A percentile compares a stretch with the other conserved stretches of the same genome.
Conservation (phyloP, 768 basidiomycete genomes). For the Hysterangium stoloniferum region DNA sequence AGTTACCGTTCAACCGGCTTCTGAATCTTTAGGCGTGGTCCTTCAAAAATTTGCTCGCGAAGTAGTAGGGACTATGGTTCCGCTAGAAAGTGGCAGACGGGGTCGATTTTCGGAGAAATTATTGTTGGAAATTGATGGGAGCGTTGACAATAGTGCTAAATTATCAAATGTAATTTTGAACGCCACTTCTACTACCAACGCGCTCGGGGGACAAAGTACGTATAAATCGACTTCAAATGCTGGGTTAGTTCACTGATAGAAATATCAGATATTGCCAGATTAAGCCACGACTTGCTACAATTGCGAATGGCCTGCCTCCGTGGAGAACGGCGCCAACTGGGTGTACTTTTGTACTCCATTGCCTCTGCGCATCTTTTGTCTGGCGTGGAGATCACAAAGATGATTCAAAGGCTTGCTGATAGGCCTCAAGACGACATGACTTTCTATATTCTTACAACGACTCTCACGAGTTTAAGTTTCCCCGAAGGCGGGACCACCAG, state of each 20-base stretch:
- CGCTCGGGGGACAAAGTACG: constrained; percentile 50
- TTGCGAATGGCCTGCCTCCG: constrained; percentile 66
- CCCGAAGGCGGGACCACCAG: constrained; percentile 28
- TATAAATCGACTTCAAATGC: constrained; percentile 1
- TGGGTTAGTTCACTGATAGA: background rate
- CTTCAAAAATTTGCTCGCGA: constrained; percentile 52
- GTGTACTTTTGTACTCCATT: constrained; percentile 53
- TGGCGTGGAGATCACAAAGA: constrained; percentile 48
- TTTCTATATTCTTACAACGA: constrained; percentile 57
- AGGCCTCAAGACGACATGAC: constrained; percentile 63
- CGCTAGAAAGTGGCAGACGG: constrained; percentile 28
- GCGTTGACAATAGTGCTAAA: constrained; percentile 45
- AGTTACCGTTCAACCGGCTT: constrained; percentile 40
- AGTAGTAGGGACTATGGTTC: constrained; percentile 33
- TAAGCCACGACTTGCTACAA: constrained; percentile 61
- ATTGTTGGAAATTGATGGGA: constrained; percentile 54
- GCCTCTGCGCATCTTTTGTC: constrained; percentile 55
- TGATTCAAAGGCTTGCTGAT: constrained; percentile 64
- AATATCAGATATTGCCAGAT: constrained; percentile 22
- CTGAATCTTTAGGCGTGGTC: constrained; percentile 38
- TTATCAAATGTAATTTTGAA: constrained; percentile 53
- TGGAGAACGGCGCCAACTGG: constrained; percentile 64
- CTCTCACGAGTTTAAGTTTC: constrained; percentile 57
- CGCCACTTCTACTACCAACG: constrained; percentile 51
- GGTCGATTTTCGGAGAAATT: constrained; percentile 43